Base-by-base conservation (phyloP, 768 basidiomycete genomes). In the Suillus placidus region DNA sequence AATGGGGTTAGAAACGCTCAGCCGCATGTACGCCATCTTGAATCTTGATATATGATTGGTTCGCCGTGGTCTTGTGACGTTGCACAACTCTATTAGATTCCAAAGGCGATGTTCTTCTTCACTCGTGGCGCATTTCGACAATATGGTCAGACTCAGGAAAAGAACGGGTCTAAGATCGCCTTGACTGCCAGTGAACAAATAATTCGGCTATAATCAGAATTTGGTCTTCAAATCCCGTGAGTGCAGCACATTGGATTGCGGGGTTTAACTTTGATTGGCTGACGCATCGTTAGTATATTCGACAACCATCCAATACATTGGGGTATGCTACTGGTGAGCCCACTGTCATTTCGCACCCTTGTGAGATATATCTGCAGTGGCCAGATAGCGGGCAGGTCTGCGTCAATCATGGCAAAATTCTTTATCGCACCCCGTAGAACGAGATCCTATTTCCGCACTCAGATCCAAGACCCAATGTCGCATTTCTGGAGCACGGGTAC, bases 331-430 rank as follows among this genome's bases (percentile, higher is more conserved):
- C 74, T 91, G 14, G 84, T 72, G 78, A 91, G 35, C 84, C 89
- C 30, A 86, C 88, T 8, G 85, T 86, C 55, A 82, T 87, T 14
- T 80, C 87, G 5, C 79, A 82, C 62, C 88, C 91, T 2, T 89
- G 88, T 3, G 69, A 73, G 35, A 84, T 80, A 14, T 84, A 83
- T 71, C 73, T 93, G 7, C 90, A 91, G 72, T 91, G 89, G 87
- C 86, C 89, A 18, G 82, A 82, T 18, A 90, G 93, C 62, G 91
- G 92, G 0, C 92, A 94, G 70, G 78, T 86, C 1, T 80, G 84
- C 61, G 83, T 93, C 62, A 74, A 87, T 94, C 38, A 69, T 93
- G 78, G 92, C 93, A 72, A 67, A 65, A 58, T n/a, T 52, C 38
- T 26, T 69, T 6, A 61, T 18, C 55, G 1, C 16, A 40, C 58